Conservation (phyloP, 495 filamentous ascomycete species). For the Hypoxylon lenormandii region DNA sequence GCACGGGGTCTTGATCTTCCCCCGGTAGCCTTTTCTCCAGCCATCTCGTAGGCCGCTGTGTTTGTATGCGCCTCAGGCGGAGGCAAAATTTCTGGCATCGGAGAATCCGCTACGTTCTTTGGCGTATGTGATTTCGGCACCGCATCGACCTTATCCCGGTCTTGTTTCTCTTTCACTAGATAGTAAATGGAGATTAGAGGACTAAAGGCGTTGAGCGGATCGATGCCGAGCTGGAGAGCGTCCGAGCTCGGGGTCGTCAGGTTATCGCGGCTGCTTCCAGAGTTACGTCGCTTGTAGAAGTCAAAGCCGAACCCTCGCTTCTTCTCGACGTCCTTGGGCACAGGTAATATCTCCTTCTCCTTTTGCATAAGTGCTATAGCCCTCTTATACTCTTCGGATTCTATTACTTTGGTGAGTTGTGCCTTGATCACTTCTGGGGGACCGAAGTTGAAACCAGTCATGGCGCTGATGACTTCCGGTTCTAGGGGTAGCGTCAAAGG, state of each 20-base stretch:
- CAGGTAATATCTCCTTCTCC: conserved; percentile 72
- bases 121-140: conserved; percentile 71
- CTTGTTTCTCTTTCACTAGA: conserved; percentile 92
- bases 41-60: conserved; percentile 79
- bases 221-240: conserved; percentile 80
- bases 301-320: conserved; percentile 90
- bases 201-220: conserved; percentile 93
- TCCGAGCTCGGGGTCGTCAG: conserved; percentile 87
- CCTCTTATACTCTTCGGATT: conserved; percentile 90
- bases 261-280: conserved; percentile 85
- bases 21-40: conserved; percentile 81
- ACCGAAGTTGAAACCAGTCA: conserved; percentile 99
- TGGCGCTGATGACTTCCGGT: conserved; percentile 82
- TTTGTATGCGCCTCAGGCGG: conserved; percentile 95
- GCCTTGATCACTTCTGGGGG: conserved; percentile 80
- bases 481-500: conserved; percentile 88
- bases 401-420: conserved; percentile 84
- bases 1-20: conserved; percentile 85
- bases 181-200: conserved; percentile 95
- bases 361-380: conserved; percentile 72
- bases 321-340: conserved; percentile 78
- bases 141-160: conserved; percentile 76
- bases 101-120: conserved; percentile 57
- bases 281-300: conserved; percentile 96
- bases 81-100: conserved; percentile 75